Conservation (phyloP, 805 yeast genomes). For the Yamadazyma nakazawae region DNA sequence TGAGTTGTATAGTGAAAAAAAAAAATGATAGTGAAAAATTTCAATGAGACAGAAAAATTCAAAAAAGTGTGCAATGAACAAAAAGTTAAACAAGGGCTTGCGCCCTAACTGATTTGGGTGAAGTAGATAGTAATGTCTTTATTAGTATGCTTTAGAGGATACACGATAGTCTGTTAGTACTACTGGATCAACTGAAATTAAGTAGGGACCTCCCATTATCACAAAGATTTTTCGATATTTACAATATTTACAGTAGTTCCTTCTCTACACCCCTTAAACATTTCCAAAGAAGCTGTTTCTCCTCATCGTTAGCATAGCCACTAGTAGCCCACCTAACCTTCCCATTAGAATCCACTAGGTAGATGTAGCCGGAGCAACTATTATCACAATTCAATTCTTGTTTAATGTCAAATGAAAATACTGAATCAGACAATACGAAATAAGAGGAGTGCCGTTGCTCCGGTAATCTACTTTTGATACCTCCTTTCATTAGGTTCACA, state of each 20-base stretch:
- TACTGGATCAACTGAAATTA: too few species aligned
- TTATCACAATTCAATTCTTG: slow-evolving; percentile 65
- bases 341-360: slow-evolving; percentile 69
- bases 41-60: not conserved
- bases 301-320: slow-evolving; percentile 73
- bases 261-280: slow-evolving; percentile 56
- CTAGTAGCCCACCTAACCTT: slow-evolving; percentile 90
- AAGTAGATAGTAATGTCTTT: too few species aligned
- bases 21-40: slow-evolving; percentile 13
- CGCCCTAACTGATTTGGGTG: slow-evolving; percentile 7
- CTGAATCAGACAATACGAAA: slow-evolving; percentile 60
- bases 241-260: slow-evolving; percentile 31
- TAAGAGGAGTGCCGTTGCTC: slow-evolving; percentile 53
- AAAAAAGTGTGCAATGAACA: slow-evolving; percentile 2
- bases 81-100: slow-evolving; percentile 1
- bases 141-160: too few species aligned
- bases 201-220: too few species aligned
- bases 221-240: not conserved
- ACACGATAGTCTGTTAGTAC: too few species aligned
- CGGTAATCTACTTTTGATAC: slow-evolving; percentile 44
- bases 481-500: slow-evolving; percentile 46
- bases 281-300: slow-evolving; percentile 60
- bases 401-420: slow-evolving; percentile 54
- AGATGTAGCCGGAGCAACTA: slow-evolving; percentile 77
- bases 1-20: slow-evolving; percentile 7